These are phyloP conservation scores for Beauveria caledonica DNA, from an alignment of 2,329 filamentous ascomycete species.

Conservation along the genomic window DNA sequence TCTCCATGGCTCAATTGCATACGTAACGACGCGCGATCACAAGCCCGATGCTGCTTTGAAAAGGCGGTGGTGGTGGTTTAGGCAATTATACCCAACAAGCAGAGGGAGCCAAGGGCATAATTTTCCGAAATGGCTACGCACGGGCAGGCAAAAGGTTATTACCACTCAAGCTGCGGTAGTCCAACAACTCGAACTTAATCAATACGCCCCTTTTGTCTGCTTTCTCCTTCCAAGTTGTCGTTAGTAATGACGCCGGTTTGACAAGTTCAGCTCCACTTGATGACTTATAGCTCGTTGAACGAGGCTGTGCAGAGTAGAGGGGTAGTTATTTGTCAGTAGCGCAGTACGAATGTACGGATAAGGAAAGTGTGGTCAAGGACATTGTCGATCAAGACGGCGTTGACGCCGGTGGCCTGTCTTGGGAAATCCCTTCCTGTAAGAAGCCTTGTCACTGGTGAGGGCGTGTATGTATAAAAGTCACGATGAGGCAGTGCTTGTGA, in stretches of 20 bases:
- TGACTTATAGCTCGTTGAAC: not conserved
- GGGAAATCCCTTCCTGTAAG: not conserved
- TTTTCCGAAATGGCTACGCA: not conserved
- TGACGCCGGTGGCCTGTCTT: not conserved
- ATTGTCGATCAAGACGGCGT: not conserved
- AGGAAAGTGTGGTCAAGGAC: not conserved
- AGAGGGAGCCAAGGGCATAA: too few relatives aligned
- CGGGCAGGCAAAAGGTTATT: not conserved
- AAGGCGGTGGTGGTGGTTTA: not conserved
- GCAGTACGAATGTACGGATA: too few relatives aligned
- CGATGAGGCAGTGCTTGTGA: conserved; percentile 4
- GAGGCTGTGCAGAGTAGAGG: conserved; percentile 4
- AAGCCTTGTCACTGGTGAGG: not conserved
- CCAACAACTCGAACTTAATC: too few relatives aligned
- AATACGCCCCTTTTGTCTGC: not conserved
- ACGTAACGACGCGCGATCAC: not conserved
- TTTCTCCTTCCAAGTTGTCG: not conserved
- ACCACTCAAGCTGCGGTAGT: not conserved
- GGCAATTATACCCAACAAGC: not conserved
- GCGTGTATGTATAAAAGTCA: not conserved
- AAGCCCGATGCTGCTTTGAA: not conserved
- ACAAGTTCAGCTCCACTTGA: not conserved
- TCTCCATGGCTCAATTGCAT: not conserved
- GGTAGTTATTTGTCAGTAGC: too few relatives aligned
- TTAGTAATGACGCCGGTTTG: not conserved